These are phyloP conservation scores for Pittosporum tobira DNA, from an alignment of 129 eudicot genomes.

Conservation along the genomic window DNA sequence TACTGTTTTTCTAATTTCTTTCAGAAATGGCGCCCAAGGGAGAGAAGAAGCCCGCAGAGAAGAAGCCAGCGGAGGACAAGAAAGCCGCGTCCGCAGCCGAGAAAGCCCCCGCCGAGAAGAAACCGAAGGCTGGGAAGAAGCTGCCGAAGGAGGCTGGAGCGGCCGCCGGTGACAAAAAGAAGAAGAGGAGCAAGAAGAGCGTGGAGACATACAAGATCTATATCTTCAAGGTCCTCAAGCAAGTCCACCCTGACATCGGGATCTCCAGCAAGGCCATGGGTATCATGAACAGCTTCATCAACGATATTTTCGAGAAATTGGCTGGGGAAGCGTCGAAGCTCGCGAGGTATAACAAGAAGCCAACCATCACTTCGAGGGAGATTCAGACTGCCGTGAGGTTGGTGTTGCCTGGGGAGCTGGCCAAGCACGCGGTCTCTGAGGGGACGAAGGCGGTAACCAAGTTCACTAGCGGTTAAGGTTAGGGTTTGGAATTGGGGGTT, in stretches of 20 bases:
- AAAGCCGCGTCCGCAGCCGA: slow-evolving; percentile 15
- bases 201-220: slow-evolving; percentile 14
- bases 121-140: slow-evolving; percentile 22
- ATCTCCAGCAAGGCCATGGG: slow-evolving; percentile 6
- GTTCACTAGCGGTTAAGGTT: background rate
- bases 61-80: slow-evolving; percentile 25
- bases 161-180: slow-evolving; percentile 19
- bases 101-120: slow-evolving; percentile 19
- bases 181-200: slow-evolving; percentile 19
- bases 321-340: slow-evolving; percentile 11
- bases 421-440: slow-evolving; percentile 16
- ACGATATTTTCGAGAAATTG: slow-evolving; percentile 14
- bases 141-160: slow-evolving; percentile 13
- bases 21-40: slow-evolving; percentile 13
- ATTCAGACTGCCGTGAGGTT: slow-evolving; percentile 24
- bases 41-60: slow-evolving; percentile 13
- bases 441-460: slow-evolving; percentile 13
- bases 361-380: slow-evolving; percentile 16
- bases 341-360: slow-evolving; percentile 24
- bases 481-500: background rate
- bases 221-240: slow-evolving; percentile 6
- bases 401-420: slow-evolving; percentile 20
- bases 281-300: slow-evolving; percentile 6
- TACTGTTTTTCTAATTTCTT: no score
- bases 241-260: slow-evolving; percentile 1